Conservation (phyloP, 2,329 filamentous ascomycete genomes). For the Penicillium olsonii region DNA sequence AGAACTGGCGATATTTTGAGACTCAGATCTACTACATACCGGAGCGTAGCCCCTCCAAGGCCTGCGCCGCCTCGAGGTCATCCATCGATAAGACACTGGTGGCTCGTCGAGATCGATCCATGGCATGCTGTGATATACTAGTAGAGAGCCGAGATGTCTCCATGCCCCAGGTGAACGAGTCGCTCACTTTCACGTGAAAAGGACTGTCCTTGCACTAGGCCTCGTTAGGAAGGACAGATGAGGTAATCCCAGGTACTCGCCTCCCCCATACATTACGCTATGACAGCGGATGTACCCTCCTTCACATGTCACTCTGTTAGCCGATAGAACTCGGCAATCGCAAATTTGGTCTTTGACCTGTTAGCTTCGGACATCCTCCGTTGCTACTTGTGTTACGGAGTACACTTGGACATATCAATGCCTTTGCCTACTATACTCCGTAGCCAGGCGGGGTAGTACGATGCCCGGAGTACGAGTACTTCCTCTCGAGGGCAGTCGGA, state of each 20-base stretch:
- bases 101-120: conserved; percentile 47
- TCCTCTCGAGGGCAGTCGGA: too few relatives aligned
- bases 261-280: background rate
- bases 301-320: conserved; percentile 9
- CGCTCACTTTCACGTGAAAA: conserved; percentile 12
- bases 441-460: too few relatives aligned
- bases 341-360: background rate
- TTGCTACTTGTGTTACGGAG: too few relatives aligned
- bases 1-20: background rate
- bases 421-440: too few relatives aligned
- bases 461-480: too few relatives aligned
- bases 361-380: background rate
- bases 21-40: conserved; percentile 51
- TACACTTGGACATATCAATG: background rate
- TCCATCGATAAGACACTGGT: conserved; percentile 52
- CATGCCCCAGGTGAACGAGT: background rate
- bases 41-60: conserved; percentile 71
- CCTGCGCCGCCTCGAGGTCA: conserved; percentile 66
- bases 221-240: conserved; percentile 3
- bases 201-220: conserved; percentile 4
- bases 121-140: conserved; percentile 23
- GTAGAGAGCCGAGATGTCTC: background rate
- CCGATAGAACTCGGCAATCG: background rate
- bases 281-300: background rate
- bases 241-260: conserved; percentile 8